Evolutionary conservation across 306 rosid species (phyloP).

Genomic region (Medicago arabica): DNA sequence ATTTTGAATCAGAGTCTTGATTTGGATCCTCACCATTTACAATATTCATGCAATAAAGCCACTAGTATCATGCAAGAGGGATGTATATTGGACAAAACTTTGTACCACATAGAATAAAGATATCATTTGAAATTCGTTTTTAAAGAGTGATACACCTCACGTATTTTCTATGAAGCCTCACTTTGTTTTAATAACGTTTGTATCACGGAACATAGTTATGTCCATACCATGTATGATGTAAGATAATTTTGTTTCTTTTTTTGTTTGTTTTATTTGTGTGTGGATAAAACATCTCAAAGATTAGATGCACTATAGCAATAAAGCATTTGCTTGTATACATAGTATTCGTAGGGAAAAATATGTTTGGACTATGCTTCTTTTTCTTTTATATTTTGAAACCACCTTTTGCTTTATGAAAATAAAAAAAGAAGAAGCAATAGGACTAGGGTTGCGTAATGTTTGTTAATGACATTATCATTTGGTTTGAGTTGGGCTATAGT

Average conservation of each 20-base stretch:
- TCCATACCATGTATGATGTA: slow-evolving; percentile 2
- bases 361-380: slow-evolving; percentile 28
- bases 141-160: neutral
- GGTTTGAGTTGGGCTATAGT: neutral
- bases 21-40: neutral
- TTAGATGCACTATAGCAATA: slow-evolving; percentile 28
- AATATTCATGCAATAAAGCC: neutral
- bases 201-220: neutral
- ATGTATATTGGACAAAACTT: neutral
- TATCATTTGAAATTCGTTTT: neutral
- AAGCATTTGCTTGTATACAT: slow-evolving; percentile 33
- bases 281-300: slow-evolving; percentile 21
- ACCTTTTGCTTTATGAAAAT: slow-evolving; percentile 33
- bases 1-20: too few relatives aligned
- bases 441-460: slow-evolving; percentile 37
- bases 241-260: slow-evolving; percentile 15
- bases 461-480: slow-evolving; percentile 22
- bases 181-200: neutral
- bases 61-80: neutral
- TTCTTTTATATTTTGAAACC: slow-evolving; percentile 7
- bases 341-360: neutral
- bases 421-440: slow-evolving; percentile 22
- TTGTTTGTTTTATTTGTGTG: slow-evolving; percentile 2
- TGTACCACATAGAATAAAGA: neutral
- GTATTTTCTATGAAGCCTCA: too few relatives aligned